Base-by-base conservation (phyloP, 2,329 filamentous ascomycete genomes). In the Fusarium sp. region DNA sequence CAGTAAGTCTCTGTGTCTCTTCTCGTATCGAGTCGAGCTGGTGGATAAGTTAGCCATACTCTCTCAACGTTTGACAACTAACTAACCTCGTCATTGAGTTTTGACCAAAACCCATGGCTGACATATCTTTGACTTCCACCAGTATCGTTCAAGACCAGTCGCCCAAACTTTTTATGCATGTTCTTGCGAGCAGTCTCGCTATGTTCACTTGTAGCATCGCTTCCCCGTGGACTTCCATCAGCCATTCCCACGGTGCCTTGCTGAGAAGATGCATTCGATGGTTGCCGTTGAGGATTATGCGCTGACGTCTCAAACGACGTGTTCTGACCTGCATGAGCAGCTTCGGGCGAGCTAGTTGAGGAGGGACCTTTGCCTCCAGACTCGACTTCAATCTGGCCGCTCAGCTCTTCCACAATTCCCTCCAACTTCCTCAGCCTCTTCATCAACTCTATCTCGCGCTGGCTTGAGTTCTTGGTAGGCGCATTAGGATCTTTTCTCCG, bases 101-200 rank as follows among this genome's bases (percentile, higher is more conserved):
- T 92, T 21, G 91, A 88, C 91, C 91, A 93, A 74, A 94, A 93
- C 9, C 88, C 90, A 76, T 89, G 92, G 80, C 91, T 93, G 70
- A 94, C 88, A 76, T 94, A 94, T 75, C 91, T 84, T 57, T 88
- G 89, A 48, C 88, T 91, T 62, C 87, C 88, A 38, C 89, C 90
- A 57, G 85, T 84, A 61, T 93, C 90, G 66, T 91, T 90, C 35
- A 93, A 80, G 1, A 94, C 90, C 53, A 94, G 78, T 31, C 91
- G 83, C 5, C 92, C 91, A 77, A 92, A 91, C 56, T 88, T 83
- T 43, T 86, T 73, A 37, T 78, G 74, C 23, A 77, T 52, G 47
- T 71, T 74, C 42, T 63, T 76, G 37, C 66, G 72, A 6, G 63
- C 53, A n/a, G 70, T 46, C n/a, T 79, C 78, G 4, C 81, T 76